Evolutionary conservation across 108 stramenopile genomes (phyloP), one percentile per base, ranked within the genome.

Genomic region (Discostella pseudostelligera): DNA sequence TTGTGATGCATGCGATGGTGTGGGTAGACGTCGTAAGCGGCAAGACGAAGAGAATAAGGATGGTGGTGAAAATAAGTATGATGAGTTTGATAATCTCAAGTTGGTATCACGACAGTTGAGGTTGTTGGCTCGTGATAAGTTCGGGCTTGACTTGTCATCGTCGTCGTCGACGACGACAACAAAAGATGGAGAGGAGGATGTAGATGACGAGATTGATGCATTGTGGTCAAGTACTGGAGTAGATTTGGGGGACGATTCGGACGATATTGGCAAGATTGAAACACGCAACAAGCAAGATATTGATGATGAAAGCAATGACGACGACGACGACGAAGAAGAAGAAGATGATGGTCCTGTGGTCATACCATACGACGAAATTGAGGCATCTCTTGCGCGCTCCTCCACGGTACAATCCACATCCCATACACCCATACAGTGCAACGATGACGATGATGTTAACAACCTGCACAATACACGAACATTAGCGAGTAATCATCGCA

Each of bases 331-430:
- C 21, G 74, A 79, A 12, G 83, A 80, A 11, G 74, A 80, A 32
- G 87, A 85, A 22, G 84, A 85, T 10, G 87, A 91, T 75, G 85
- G 76, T 3, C 92, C 92, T 3, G 83, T 88, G 8, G 69, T 93
- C 16, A 84, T 93, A 9, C 59, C 77, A 39, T 72, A 46, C 26
- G 78, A 83, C 19, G 79, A 90, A 56, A 54, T 87, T 0, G 79
- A 93, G 40, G 84, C 82, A 9, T 86, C 85, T 9, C 47, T 86
- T 42, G 81, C 72, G 20, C 81, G 87, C 22, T 72, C 83, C 20
- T 58, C 67, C 3, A 11, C 44, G 20, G 11, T 39, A 28, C 22
- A 16, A 1, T 26, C 17, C 16, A 39, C 37, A 48, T 26, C 54
- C 44, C 21, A 35, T 43, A 49, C 8, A 8, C 4, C 6, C 6